Percentiles rank a stretch among this genome's conserved stretches.
phyloP scores from a whole-genome alignment of 331 rosid genomes.

The Acacia concinna region DNA sequence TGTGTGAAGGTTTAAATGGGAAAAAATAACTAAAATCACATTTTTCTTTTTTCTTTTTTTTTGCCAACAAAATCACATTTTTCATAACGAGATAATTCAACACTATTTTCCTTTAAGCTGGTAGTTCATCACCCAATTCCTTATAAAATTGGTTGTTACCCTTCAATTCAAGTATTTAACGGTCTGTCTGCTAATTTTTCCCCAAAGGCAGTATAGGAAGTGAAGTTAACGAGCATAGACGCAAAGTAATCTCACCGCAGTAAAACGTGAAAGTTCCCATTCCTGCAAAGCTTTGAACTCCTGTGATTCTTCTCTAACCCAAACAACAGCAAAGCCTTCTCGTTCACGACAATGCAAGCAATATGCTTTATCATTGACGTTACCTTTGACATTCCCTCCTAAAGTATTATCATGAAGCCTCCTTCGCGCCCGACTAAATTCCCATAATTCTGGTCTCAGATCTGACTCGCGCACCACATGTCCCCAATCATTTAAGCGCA shows the following conservation, averaged over 20 bases:
- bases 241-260: background rate
- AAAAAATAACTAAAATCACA: too few relatives aligned
- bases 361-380: constrained; percentile 42
- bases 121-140: too few relatives aligned
- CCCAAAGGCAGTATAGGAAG: background rate
- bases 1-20: too few relatives aligned
- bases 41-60: too few relatives aligned
- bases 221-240: background rate
- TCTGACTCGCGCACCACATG: constrained; percentile 31
- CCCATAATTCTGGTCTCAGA: constrained; percentile 39
- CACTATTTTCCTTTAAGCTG: too few relatives aligned
- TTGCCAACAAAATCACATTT: too few relatives aligned
- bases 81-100: too few relatives aligned
- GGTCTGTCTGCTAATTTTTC: too few relatives aligned
- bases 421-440: constrained; percentile 26
- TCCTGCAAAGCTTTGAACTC: background rate
- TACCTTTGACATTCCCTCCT: constrained; percentile 28
- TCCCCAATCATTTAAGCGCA: background rate
- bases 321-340: background rate
- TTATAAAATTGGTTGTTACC: too few relatives aligned
- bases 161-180: too few relatives aligned
- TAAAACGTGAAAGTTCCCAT: background rate
- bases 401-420: constrained; percentile 28
- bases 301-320: background rate
- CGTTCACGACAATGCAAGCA: constrained; percentile 37